phyloP scores from a whole-genome alignment of 306 rosid genomes.

The Gleditsia sinensis region DNA sequence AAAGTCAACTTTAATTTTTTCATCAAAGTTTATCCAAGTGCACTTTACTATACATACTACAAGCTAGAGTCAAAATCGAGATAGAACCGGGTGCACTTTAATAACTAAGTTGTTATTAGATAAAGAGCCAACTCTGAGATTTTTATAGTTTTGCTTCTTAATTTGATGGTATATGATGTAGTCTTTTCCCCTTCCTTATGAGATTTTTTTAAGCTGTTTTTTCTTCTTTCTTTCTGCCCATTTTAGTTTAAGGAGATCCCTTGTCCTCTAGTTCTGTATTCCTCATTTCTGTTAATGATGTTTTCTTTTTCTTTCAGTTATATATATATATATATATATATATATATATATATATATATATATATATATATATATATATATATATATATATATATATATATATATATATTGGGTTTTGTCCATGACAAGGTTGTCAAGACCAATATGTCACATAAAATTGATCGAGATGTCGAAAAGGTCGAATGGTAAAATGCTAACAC shows the following conservation, averaged over 20 bases:
- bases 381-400: too few relatives aligned
- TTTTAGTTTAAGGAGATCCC: not conserved
- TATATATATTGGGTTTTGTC: conserved; percentile 2
- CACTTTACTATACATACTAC: too few relatives aligned
- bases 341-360: too few relatives aligned
- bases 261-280: not conserved
- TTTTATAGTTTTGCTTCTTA: not conserved
- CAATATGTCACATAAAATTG: not conserved
- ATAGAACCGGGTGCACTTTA: too few relatives aligned
- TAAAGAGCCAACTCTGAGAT: too few relatives aligned
- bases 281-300: not conserved
- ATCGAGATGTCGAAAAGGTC: not conserved
- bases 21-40: too few relatives aligned
- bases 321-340: too few relatives aligned
- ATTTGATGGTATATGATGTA: not conserved
- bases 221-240: not conserved
- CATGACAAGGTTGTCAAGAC: not conserved
- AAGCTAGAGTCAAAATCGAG: too few relatives aligned
- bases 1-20: too few relatives aligned
- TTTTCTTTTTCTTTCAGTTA: not conserved
- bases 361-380: too few relatives aligned
- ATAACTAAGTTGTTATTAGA: too few relatives aligned
- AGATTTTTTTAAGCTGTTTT: not conserved
- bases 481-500: not conserved
- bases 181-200: not conserved